These are phyloP conservation scores for Crithidia bombi DNA, from an alignment of 208 protist species.

Conservation along the genomic window DNA sequence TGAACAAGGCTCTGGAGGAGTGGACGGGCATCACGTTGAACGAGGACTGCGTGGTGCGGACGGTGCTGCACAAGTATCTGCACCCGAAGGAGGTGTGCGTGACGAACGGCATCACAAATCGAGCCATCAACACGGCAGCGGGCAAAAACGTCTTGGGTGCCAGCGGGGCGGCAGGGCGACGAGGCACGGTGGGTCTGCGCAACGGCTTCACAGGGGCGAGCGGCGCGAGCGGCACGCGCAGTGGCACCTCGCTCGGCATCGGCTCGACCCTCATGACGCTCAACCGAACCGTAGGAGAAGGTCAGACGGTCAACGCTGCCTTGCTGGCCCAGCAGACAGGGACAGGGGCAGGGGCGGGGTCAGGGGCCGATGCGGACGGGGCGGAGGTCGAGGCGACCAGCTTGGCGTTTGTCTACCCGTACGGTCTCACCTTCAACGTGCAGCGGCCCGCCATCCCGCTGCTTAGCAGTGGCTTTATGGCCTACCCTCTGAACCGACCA, in stretches of 20 bases:
- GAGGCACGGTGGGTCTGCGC: neutral
- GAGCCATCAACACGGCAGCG: constrained; percentile 92
- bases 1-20: constrained; percentile 81
- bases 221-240: constrained; percentile 15
- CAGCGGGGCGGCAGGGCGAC: neutral
- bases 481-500: constrained; percentile 95
- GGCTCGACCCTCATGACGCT: constrained; percentile 52
- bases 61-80: constrained; percentile 95
- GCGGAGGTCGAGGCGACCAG: constrained; percentile 49
- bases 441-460: constrained; percentile 93
- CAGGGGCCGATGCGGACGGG: constrained; percentile 28
- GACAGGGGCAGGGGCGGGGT: neutral
- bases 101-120: constrained; percentile 95
- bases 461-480: constrained; percentile 94
- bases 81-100: constrained; percentile 97
- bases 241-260: constrained; percentile 29
- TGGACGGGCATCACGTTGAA: constrained; percentile 94
- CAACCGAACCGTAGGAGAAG: constrained; percentile 60
- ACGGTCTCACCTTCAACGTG: constrained; percentile 95
- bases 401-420: constrained; percentile 95
- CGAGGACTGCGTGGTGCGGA: constrained; percentile 94
- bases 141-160: constrained; percentile 83
- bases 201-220: constrained; percentile 20
- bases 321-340: constrained; percentile 21
- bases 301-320: constrained; percentile 29